These are phyloP conservation scores for Breviolum minutum DNA, from an alignment of 73 alveolate species.

Conservation along the genomic window DNA sequence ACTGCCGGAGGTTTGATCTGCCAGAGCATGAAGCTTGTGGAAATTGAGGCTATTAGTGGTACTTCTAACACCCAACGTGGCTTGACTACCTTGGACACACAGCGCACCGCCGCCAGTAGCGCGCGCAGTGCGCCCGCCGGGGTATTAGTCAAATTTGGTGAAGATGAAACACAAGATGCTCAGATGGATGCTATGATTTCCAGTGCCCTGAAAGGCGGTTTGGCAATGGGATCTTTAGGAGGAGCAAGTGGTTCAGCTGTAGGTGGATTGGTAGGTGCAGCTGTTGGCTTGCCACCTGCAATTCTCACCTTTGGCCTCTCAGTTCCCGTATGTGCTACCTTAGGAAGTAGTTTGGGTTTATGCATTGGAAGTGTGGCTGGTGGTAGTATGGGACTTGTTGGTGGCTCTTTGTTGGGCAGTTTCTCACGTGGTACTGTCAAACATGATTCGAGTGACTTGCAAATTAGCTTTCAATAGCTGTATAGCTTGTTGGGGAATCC, in stretches of 20 bases:
- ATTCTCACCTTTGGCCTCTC: slow-evolving; percentile 62
- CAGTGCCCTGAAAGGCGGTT: slow-evolving; percentile 30
- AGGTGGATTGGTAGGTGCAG: slow-evolving; percentile 65
- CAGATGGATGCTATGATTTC: not conserved
- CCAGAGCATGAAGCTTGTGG: slow-evolving; percentile 48
- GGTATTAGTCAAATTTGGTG: not conserved
- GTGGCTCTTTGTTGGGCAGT: not conserved
- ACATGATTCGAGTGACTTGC: too few species aligned
- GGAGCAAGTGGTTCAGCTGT: slow-evolving; percentile 78
- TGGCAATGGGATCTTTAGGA: slow-evolving; percentile 56
- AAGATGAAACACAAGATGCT: not conserved
- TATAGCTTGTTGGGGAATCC: too few species aligned
- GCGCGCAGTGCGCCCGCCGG: slow-evolving; percentile 36
- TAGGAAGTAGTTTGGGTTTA: slow-evolving; percentile 43
- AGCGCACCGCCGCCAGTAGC: slow-evolving; percentile 71
- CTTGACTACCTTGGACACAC: slow-evolving; percentile 33
- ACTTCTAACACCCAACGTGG: not conserved
- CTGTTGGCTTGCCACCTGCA: slow-evolving; percentile 51
- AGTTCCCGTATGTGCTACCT: slow-evolving; percentile 68
- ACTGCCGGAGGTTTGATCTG: slow-evolving; percentile 50
- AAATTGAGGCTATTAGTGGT: not conserved
- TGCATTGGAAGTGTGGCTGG: not conserved
- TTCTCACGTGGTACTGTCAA: not conserved
- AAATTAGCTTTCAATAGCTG: too few species aligned
- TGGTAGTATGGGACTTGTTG: not conserved